A percentile compares a stretch with the other conserved stretches of the same genome.
Evolutionary conservation across 2,329 filamentous ascomycete genomes (phyloP).

Genomic region (Hymenoscyphus fructigenus): DNA sequence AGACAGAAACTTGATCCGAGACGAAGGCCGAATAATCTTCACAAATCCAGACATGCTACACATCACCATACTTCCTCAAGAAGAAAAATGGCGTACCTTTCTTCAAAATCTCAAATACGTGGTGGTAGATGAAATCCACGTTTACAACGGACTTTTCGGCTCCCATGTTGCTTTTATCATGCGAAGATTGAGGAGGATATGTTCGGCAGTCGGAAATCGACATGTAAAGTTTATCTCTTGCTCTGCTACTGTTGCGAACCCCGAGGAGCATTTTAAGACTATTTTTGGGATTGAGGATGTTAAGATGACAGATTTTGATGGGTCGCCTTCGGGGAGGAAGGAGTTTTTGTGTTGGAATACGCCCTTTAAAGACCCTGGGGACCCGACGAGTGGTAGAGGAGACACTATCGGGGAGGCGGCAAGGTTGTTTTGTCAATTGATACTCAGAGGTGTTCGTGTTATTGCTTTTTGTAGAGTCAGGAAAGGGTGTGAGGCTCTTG

Average conservation of each 20-base stretch:
- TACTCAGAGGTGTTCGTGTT: conserved; percentile 83
- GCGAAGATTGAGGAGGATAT: conserved; percentile 82
- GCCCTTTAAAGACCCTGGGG: conserved; percentile 83
- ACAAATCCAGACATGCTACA: conserved; percentile 99
- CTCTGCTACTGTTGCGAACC: conserved; percentile 94
- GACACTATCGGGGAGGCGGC: conserved; percentile 84
- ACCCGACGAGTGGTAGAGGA: conserved; percentile 82
- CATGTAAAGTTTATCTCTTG: conserved; percentile 90
- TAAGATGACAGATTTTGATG: conserved; percentile 82
- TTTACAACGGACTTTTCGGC: conserved; percentile 93
- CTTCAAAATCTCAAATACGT: conserved; percentile 88
- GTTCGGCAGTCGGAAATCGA: conserved; percentile 83
- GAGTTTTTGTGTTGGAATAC: conserved; percentile 99
- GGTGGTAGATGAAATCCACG: conserved; percentile 88
- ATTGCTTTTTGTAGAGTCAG: conserved; percentile 91
- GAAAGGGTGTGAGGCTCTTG: conserved; percentile 82
- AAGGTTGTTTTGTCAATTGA: conserved; percentile 83
- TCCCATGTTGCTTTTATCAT: conserved; percentile 95
- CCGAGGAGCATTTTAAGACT: conserved; percentile 84
- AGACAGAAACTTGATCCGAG: conserved; percentile 75
- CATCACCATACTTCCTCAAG: conserved; percentile 87
- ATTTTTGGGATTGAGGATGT: conserved; percentile 90
- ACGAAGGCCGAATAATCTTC: conserved; percentile 89
- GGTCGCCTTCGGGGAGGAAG: conserved; percentile 87
- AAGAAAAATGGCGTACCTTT: conserved; percentile 84